Conservation (phyloP, 2,329 filamentous ascomycete species). For the Talaromyces sp. region DNA sequence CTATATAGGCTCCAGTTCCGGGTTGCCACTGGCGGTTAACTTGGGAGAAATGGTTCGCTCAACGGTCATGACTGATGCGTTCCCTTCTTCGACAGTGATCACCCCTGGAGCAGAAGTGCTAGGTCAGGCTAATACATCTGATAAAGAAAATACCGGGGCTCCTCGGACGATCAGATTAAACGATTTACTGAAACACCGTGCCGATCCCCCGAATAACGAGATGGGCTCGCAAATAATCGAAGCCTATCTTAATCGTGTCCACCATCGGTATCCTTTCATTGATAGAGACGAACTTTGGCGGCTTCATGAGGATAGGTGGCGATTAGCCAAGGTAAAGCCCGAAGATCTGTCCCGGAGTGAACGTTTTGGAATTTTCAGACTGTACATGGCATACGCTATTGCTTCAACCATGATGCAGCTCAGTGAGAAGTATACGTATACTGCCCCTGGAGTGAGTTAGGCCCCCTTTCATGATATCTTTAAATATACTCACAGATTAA, state of each 20-base stretch:
- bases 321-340: slow-evolving; percentile 31
- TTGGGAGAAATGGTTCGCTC: slow-evolving; percentile 52
- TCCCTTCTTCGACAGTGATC: slow-evolving; percentile 23
- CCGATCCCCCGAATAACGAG: slow-evolving; percentile 44
- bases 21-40: slow-evolving; percentile 46
- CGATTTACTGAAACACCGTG: slow-evolving; percentile 38
- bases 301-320: slow-evolving; percentile 38
- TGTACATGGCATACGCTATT: slow-evolving; percentile 51
- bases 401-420: slow-evolving; percentile 46
- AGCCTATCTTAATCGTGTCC: slow-evolving; percentile 43
- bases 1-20: slow-evolving; percentile 48
- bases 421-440: slow-evolving; percentile 43
- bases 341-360: slow-evolving; percentile 30
- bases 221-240: slow-evolving; percentile 42
- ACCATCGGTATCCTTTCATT: slow-evolving; percentile 48
- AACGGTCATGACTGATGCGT: slow-evolving; percentile 50
- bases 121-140: not conserved
- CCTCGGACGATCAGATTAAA: slow-evolving; percentile 31
- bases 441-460: slow-evolving; percentile 35
- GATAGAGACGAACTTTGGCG: slow-evolving; percentile 42
- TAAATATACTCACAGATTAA: slow-evolving; percentile 17
- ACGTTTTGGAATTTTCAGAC: slow-evolving; percentile 46
- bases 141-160: slow-evolving; percentile 12
- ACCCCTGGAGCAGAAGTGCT: not conserved
- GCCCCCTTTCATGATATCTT: not conserved